These are phyloP conservation scores for Pascua sp. DNA, from an alignment of 1,284 basidiomycete genomes.

Conservation along the genomic window DNA sequence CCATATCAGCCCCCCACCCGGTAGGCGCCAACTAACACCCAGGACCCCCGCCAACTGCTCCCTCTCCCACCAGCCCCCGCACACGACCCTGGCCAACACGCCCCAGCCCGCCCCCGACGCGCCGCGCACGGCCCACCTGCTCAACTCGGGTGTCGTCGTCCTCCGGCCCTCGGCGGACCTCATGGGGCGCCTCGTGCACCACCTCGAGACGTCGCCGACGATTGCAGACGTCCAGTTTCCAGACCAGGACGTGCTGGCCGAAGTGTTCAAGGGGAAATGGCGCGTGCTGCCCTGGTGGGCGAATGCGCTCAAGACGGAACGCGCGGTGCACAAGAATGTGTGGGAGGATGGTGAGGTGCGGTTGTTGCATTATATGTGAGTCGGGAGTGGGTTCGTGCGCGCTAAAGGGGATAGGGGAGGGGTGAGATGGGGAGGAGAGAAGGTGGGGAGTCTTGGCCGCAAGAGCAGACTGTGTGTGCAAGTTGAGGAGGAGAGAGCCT, in stretches of 20 bases:
- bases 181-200: constrained; percentile 59
- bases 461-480: too few species aligned
- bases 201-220: constrained; percentile 65
- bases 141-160: constrained; percentile 87
- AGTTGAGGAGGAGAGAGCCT: too few species aligned
- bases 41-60: constrained; percentile 89
- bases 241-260: constrained; percentile 87
- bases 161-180: constrained; percentile 60
- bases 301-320: constrained; percentile 53
- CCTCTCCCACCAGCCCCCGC: constrained; percentile 62
- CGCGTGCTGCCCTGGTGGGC: constrained; percentile 51
- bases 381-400: background rate
- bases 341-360: constrained; percentile 51
- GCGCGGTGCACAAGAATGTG: constrained; percentile 45
- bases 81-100: constrained; percentile 52
- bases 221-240: constrained; percentile 74
- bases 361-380: constrained; percentile 50
- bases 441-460: background rate
- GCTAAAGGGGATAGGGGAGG: background rate
- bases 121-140: constrained; percentile 68
- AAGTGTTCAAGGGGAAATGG: constrained; percentile 64
- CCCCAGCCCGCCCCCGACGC: constrained; percentile 53
- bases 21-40: background rate
- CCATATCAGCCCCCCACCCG: too few species aligned
- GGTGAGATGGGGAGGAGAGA: background rate